phyloP scores from a whole-genome alignment of 768 basidiomycete genomes.

The Pulveroboletus sp. region DNA sequence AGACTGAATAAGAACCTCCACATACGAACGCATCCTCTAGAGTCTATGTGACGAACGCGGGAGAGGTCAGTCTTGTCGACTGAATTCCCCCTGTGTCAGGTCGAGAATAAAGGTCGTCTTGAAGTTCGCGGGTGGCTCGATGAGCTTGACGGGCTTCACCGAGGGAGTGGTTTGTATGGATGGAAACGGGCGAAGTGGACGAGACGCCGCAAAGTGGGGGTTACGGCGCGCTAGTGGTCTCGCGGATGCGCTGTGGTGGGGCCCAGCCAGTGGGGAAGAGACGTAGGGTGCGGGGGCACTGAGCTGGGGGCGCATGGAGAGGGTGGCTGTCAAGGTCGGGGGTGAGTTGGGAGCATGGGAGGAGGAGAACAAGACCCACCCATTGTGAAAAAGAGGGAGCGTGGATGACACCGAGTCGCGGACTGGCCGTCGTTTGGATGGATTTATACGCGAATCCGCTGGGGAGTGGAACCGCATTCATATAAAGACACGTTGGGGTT shows the following conservation, averaged over 20 bases:
- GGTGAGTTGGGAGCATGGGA: not conserved
- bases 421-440: conserved; percentile 28
- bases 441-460: conserved; percentile 30
- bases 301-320: conserved; percentile 33
- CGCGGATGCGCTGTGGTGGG: conserved; percentile 31
- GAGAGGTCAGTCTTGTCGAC: conserved; percentile 53
- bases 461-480: conserved; percentile 17
- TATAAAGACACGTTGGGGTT: conserved; percentile 30
- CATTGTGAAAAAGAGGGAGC: conserved; percentile 36
- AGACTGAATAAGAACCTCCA: conserved; percentile 20
- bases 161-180: conserved; percentile 40
- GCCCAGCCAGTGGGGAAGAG: conserved; percentile 61
- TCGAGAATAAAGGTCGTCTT: conserved; percentile 70
- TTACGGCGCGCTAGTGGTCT: conserved; percentile 40
- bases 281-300: conserved; percentile 39
- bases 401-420: conserved; percentile 29
- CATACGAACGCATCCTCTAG: not conserved
- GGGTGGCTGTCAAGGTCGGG: conserved; percentile 32
- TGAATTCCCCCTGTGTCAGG: conserved; percentile 80
- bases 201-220: conserved; percentile 65
- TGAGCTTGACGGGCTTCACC: conserved; percentile 66
- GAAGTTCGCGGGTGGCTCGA: conserved; percentile 74
- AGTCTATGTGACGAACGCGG: not conserved
- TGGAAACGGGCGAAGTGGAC: conserved; percentile 76
- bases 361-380: conserved; percentile 29